Conservation (phyloP, 106 monocot species). For the Hemerocallis citrina region DNA sequence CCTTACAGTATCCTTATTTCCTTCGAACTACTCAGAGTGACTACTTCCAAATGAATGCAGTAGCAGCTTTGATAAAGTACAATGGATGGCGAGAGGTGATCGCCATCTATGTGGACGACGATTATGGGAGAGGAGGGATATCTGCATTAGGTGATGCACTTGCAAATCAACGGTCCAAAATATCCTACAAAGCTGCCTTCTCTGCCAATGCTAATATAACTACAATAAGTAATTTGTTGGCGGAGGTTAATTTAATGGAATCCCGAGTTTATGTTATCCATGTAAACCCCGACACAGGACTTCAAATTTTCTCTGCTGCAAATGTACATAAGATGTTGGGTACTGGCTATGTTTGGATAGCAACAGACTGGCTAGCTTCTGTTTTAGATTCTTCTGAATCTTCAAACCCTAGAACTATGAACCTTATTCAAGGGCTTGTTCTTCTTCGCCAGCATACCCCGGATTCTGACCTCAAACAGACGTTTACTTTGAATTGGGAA, state of each 20-base stretch:
- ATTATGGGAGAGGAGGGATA: slow-evolving; percentile 63
- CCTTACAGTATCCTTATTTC: slow-evolving; percentile 61
- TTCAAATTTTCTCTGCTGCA: slow-evolving; percentile 48
- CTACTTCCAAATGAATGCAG: slow-evolving; percentile 69
- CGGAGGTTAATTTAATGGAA: slow-evolving; percentile 59
- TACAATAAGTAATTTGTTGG: slow-evolving; percentile 34
- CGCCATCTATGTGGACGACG: slow-evolving; percentile 67
- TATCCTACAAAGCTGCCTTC: slow-evolving; percentile 67
- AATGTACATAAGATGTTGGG: slow-evolving; percentile 41
- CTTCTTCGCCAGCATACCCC: slow-evolving; percentile 44
- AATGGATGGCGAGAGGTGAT: slow-evolving; percentile 65
- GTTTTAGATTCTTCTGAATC: slow-evolving; percentile 34
- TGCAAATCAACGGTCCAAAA: slow-evolving; percentile 33
- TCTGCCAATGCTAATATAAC: slow-evolving; percentile 23
- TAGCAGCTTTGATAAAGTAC: slow-evolving; percentile 43
- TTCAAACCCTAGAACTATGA: slow-evolving; percentile 24
- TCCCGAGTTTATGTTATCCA: slow-evolving; percentile 73
- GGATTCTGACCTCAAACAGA: slow-evolving; percentile 34
- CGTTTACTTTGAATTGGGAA: slow-evolving; percentile 49
- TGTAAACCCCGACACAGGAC: slow-evolving; percentile 73
- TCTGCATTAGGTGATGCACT: slow-evolving; percentile 47
- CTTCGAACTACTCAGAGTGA: slow-evolving; percentile 47
- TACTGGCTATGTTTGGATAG: slow-evolving; percentile 77
- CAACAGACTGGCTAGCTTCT: slow-evolving; percentile 74
- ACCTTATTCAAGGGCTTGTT: slow-evolving; percentile 56